phyloP scores from a whole-genome alignment of 225 moss, liverwort and hornwort species.

The Ulota crispa region DNA sequence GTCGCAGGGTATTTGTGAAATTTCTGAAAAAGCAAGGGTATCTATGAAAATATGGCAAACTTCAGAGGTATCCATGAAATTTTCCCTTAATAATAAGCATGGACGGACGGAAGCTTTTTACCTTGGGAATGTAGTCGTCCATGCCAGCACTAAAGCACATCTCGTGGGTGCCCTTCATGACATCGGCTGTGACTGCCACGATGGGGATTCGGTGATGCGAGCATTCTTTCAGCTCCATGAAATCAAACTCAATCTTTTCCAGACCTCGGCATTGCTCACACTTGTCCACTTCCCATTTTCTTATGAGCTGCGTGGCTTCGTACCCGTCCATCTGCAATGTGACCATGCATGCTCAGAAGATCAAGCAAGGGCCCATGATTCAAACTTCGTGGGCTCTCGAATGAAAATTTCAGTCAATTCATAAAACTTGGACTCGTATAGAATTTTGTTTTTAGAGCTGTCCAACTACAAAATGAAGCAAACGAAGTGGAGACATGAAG shows the following conservation, averaged over 20 bases:
- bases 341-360: neutral
- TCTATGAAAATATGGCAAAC: too few relatives aligned
- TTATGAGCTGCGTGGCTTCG: constrained; percentile 74
- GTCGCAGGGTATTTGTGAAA: too few relatives aligned
- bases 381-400: too few relatives aligned
- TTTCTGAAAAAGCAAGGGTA: too few relatives aligned
- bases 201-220: constrained; percentile 71
- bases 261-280: constrained; percentile 60
- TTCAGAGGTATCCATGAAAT: too few relatives aligned
- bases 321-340: constrained; percentile 79
- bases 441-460: too few relatives aligned
- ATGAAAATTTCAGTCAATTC: too few relatives aligned
- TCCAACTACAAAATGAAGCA: too few relatives aligned
- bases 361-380: too few relatives aligned
- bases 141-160: constrained; percentile 78
- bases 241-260: constrained; percentile 34
- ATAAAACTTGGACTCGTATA: too few relatives aligned
- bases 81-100: neutral
- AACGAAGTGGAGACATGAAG: too few relatives aligned
- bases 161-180: constrained; percentile 95
- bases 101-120: constrained; percentile 6
- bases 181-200: constrained; percentile 92
- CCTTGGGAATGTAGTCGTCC: constrained; percentile 97
- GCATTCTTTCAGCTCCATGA: constrained; percentile 49
- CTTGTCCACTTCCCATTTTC: constrained; percentile 71